Percentiles rank a stretch among this genome's conserved stretches.
Conservation (phyloP, 805 yeast species). For the Hanseniaspora clermontiae region DNA sequence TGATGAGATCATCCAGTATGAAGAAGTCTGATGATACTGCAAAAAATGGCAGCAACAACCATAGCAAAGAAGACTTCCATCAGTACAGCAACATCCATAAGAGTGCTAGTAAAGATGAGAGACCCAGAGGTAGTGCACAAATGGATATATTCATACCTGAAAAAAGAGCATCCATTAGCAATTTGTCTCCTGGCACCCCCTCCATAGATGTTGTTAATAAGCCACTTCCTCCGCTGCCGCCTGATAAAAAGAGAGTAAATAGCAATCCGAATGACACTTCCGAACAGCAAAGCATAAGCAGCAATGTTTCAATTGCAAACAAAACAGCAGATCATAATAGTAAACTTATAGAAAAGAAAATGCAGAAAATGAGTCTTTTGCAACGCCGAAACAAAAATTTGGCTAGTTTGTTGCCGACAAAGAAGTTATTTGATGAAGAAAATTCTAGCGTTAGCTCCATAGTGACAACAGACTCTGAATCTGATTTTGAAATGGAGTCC, state of each 20-base stretch:
- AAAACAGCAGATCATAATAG: neutral
- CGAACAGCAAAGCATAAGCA: neutral
- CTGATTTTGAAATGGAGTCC: neutral
- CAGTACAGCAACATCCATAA: neutral
- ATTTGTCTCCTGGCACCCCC: conserved; percentile 5
- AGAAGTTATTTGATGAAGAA: conserved; percentile 5
- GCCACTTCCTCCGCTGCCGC: conserved; percentile 35
- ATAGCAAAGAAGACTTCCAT: neutral
- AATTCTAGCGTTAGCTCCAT: conserved; percentile 5
- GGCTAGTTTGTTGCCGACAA: neutral
- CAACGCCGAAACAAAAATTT: neutral
- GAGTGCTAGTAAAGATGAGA: neutral
- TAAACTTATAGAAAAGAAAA: neutral
- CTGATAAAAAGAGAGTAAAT: conserved; percentile 5
- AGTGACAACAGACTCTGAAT: conserved; percentile 8
- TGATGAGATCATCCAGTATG: conserved; percentile 19
- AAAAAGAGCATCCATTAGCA: neutral
- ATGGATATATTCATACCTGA: neutral
- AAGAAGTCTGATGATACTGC: conserved; percentile 18
- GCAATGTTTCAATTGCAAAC: neutral
- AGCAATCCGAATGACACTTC: neutral
- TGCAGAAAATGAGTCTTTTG: conserved; percentile 5
- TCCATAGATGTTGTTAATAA: conserved; percentile 22
- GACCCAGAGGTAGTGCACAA: neutral
- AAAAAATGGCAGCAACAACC: conserved; percentile 6